Base-by-base conservation (phyloP, 2,329 filamentous ascomycete species). In the Exophiala viscosa region DNA sequence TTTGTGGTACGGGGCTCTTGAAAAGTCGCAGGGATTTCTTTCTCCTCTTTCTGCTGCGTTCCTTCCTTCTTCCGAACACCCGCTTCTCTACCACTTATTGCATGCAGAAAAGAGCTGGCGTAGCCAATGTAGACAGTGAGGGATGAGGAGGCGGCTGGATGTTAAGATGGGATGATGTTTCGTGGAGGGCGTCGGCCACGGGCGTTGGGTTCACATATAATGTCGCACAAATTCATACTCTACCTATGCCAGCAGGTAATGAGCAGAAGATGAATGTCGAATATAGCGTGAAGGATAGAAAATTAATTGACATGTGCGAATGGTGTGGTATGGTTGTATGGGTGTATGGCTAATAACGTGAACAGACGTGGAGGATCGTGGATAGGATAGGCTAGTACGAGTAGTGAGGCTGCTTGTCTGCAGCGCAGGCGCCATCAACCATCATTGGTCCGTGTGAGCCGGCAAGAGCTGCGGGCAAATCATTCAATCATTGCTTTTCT, bases 141-240 rank as follows among this genome's bases (percentile, higher is more conserved):
- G 34, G 38, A 23, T 17, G 20, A 17, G 9, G 38, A 28, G 34
- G 47, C 34, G 54, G 48, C 36, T 45, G 50, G 50, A 54, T 45
- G 36, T 36, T 57, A 49, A 54, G 42, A 54, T 41, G 46, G 49
- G 45, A 46, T 49, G 33, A 40, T 38, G 41, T 31, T 9, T 48
- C 41, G 51, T 48, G 45, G 45, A 45, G 36, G 51, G 44, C 43
- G 39, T 40, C 17, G 38, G 15, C 28, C 15, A 11, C 18, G 45
- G 44, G 35, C 18, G 50, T 32, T 45, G 31, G 18, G 51, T 47
- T 49, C 47, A 50, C 42, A 52, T 45, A 49, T 52, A 38, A 48
- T 50, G 49, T 55, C 46, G 52, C 52, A 53, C 52, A 59, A 45
- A 59, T 48, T 59, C 56, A 55, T 59, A 50, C 56, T 56, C 53